These are phyloP conservation scores for Scytalidium sp. DNA, from an alignment of 2,329 filamentous ascomycete species.

Conservation along the genomic window DNA sequence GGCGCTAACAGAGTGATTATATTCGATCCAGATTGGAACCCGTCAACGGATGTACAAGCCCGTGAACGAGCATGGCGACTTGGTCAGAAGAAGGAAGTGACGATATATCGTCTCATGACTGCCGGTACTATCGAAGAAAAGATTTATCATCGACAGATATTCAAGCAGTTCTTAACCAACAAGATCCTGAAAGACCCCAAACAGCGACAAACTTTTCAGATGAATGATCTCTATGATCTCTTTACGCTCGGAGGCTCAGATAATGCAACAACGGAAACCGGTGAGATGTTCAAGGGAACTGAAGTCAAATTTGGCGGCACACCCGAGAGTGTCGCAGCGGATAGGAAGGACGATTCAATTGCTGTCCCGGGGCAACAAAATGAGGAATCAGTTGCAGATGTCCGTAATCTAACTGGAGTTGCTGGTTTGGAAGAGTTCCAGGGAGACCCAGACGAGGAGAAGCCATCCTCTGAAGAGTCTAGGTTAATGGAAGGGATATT, in stretches of 20 bases:
- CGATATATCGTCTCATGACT: constrained; percentile 97
- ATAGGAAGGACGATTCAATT: constrained; percentile 2
- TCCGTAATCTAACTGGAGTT: constrained; percentile 56
- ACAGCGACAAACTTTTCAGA: constrained; percentile 85
- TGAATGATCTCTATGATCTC: constrained; percentile 86
- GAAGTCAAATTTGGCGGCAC: constrained; percentile 63
- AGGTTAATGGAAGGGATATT: constrained; percentile 89
- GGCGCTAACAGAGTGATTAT: constrained; percentile 96
- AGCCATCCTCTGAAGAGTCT: constrained; percentile 55
- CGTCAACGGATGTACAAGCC: constrained; percentile 92
- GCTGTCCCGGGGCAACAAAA: constrained; percentile 6
- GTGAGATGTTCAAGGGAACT: constrained; percentile 81
- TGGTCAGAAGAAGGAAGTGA: constrained; percentile 91
- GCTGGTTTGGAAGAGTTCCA: constrained; percentile 63
- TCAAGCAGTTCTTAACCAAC: constrained; percentile 96
- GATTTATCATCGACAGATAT: constrained; percentile 97
- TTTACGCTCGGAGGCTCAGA: constrained; percentile 73
- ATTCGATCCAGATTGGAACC: constrained; percentile 98
- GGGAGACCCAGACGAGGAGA: constrained; percentile 42
- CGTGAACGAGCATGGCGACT: constrained; percentile 93
- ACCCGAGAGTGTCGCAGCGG: constrained; percentile 21
- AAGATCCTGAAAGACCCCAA: constrained; percentile 95
- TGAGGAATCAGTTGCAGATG: constrained; percentile 36
- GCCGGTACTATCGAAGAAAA: constrained; percentile 98
- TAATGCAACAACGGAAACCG: constrained; percentile 75